Base-by-base conservation (phyloP, 139 green algal species). In the Volvox africanus region DNA sequence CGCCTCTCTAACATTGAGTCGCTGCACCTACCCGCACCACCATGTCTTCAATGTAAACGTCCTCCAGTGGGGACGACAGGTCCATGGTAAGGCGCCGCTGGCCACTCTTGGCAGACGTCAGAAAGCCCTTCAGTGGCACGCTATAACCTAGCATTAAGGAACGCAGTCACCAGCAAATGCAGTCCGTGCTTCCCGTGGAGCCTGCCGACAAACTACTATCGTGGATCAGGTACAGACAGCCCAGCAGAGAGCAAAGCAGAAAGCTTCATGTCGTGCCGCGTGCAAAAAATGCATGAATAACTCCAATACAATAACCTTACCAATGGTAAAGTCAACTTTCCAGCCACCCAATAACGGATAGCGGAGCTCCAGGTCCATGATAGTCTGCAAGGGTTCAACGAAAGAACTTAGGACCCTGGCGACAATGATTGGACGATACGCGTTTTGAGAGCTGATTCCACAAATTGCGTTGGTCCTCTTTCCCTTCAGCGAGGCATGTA, bases 331-430 rank as follows among this genome's bases (percentile, higher is more conserved):
- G 90, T 96, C 92, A 14, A 93, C 94, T 92, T 96, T 95, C 97
- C 97, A 99, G 50, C 97, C 97, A 73, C 97, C 97, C 86, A 98
- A 94, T 21, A 99, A 88, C 0, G 97, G 97, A 93, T 97, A 99
- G 32, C 97, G 93, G 73, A 96, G 96, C 44, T 88, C 71, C 44
- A 99, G 80, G 68, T 93, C 89, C 75, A 97, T 91, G n/a, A 93
- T 21, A 50, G 92, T 94, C 94, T 96, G 93, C 86, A 83, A 20
- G 2, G 71, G 67, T 11, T 14, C 44, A 55, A 14, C 9, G 44
- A 14, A 5, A 55, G 44, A 55, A 55, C 44, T 55, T 9, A 55
- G 44, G 44, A 55, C 44, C 5, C 44, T 9, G 44, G 44, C 44
- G 44, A 55, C 44, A 55, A 55, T 55, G 9, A 55, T 55, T 55